phyloP scores from a whole-genome alignment of 345 rosid species.

The Corymbia maculata region DNA sequence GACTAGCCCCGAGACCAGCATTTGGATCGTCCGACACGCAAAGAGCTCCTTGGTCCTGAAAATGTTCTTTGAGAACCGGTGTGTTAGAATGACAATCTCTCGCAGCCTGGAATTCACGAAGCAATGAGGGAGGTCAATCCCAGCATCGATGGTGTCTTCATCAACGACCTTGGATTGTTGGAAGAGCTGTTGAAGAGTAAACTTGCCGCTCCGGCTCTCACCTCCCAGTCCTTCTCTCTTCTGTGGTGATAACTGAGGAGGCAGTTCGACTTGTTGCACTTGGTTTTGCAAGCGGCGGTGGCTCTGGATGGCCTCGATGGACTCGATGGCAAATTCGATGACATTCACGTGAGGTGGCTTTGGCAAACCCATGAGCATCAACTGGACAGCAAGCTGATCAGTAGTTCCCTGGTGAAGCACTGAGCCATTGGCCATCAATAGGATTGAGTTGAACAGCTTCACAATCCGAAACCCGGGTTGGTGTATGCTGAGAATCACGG shows the following conservation, averaged over 20 bases:
- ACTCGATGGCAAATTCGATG: conserved; percentile 81
- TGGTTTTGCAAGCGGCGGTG: background rate
- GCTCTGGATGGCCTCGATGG: conserved; percentile 44
- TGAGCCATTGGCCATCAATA: conserved; percentile 68
- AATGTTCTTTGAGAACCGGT: conserved; percentile 88
- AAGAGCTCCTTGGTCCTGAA: conserved; percentile 82
- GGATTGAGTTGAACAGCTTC: conserved; percentile 66
- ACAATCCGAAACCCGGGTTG: conserved; percentile 94
- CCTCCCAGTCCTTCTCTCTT: conserved; percentile 9
- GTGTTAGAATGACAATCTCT: conserved; percentile 69
- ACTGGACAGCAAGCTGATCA: conserved; percentile 46
- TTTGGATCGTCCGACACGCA: conserved; percentile 71
- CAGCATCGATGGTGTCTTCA: conserved; percentile 30
- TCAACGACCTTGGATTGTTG: conserved; percentile 69
- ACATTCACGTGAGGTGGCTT: conserved; percentile 62
- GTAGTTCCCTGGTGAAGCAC: conserved; percentile 75
- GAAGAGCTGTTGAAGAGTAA: conserved; percentile 77
- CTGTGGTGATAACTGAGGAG: conserved; percentile 14
- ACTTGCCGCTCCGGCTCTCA: conserved; percentile 41
- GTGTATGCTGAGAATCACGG: conserved; percentile 72
- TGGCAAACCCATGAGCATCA: conserved; percentile 44
- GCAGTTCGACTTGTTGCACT: conserved; percentile 11
- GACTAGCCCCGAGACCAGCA: conserved; percentile 75
- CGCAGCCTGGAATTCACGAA: conserved; percentile 60
- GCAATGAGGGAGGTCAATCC: conserved; percentile 22